These are phyloP conservation scores for Truncatella angustata DNA, from an alignment of 2,329 filamentous ascomycete species.

Conservation along the genomic window DNA sequence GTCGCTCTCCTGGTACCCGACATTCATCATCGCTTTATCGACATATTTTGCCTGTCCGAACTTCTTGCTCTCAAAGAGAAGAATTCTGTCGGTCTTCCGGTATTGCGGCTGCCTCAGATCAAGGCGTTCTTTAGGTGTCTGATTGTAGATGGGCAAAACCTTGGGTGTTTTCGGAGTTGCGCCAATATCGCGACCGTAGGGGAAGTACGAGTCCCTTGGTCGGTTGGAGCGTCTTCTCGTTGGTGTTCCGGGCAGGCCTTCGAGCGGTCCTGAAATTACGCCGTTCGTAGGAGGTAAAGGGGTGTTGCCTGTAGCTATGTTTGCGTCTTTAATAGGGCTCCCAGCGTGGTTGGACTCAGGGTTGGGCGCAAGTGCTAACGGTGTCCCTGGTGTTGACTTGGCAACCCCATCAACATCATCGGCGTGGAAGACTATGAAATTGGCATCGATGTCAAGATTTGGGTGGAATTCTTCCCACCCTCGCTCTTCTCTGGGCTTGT, in stretches of 20 bases:
- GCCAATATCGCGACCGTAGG: constrained; percentile 43
- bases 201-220: constrained; percentile 54
- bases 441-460: constrained; percentile 83
- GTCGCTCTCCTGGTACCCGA: constrained; percentile 95
- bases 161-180: constrained; percentile 56
- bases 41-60: constrained; percentile 88
- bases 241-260: constrained; percentile 32
- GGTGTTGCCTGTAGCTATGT: constrained; percentile 38
- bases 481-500: constrained; percentile 94
- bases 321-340: constrained; percentile 46
- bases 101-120: constrained; percentile 76
- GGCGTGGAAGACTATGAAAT: constrained; percentile 74
- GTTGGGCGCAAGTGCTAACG: constrained; percentile 27
- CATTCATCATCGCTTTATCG: constrained; percentile 92
- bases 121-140: constrained; percentile 76
- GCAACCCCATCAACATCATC: constrained; percentile 80
- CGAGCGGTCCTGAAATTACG: constrained; percentile 23
- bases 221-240: constrained; percentile 43
- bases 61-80: constrained; percentile 79
- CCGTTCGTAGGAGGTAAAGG: constrained; percentile 37
- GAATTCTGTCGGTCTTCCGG: constrained; percentile 74
- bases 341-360: constrained; percentile 40
- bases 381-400: constrained; percentile 41
- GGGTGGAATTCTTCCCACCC: constrained; percentile 98
- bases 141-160: constrained; percentile 73